Evolutionary conservation across 2,329 filamentous ascomycete genomes (phyloP), one percentile per base, ranked within the genome.

Genomic region (Microascus cirrosus): DNA sequence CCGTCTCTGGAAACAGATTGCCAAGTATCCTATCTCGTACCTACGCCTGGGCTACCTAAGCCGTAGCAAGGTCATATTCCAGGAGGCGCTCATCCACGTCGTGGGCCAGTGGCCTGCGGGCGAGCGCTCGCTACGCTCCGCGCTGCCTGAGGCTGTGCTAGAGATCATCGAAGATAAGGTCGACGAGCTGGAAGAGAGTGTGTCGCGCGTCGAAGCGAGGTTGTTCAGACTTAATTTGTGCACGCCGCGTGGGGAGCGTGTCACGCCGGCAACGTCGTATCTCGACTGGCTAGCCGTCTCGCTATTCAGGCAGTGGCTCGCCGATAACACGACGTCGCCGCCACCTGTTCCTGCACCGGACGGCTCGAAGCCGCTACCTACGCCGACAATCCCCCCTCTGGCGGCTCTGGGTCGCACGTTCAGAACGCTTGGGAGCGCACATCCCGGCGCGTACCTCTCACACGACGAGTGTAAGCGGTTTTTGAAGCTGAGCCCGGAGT

Each of bases 81-180:
- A 88, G 62, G 88, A 97, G 74, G 90, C 92, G 0, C 78, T 97
- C 54, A 89, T 96, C 56, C 93, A 97, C 66, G 90, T 96, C 0
- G 92, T 96, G 0, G 93, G 93, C 2, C 90, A 95, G 69, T 97
- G 93, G 93, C 92, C 93, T 0, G 77, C 83, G 0, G 90, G 87
- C 18, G 83, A 91, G 64, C 82, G 87, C 28, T 89, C 89, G 64
- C 81, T 96, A 39, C 84, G 89, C 59, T 79, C 82, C 60, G 78
- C 86, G 34, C 78, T 95, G 48, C 89, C 92, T 0, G 82, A 86
- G 28, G 70, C 81, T 0, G 90, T 96, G 0, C 77, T 96, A 11
- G 91, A 96, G 63, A 79, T 96, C 39, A 95, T 96, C 61, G 90
- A 96, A 70, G 91, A 96, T 72, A 96, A 96, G 71, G 90, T 94